phyloP scores from a whole-genome alignment of 345 rosid genomes.

The Hypericum androsaemum region DNA sequence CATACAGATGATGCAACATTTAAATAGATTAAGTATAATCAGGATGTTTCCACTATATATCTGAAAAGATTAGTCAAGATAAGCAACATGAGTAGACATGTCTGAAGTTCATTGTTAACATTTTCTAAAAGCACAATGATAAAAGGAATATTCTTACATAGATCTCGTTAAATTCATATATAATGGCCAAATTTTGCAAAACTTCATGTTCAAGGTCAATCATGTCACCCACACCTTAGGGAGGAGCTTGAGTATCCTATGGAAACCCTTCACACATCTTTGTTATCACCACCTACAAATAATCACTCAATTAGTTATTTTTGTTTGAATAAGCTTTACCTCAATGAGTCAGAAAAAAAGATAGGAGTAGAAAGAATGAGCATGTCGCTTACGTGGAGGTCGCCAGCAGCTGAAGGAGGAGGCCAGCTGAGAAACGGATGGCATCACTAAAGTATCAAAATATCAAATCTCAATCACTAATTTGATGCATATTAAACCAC shows the following conservation, averaged over 20 bases:
- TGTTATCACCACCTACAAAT: slow-evolving; percentile 1
- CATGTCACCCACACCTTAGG: slow-evolving; percentile 9
- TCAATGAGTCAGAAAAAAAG: too few species aligned
- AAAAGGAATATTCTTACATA: too few species aligned
- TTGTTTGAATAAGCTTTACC: too few species aligned
- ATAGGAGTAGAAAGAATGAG: too few species aligned
- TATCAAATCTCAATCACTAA: too few species aligned
- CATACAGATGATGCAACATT: slow-evolving; percentile 8
- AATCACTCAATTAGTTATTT: too few species aligned
- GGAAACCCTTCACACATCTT: slow-evolving; percentile 1
- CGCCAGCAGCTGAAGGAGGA: too few species aligned
- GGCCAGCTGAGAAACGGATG: too few species aligned
- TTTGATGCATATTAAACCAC: too few species aligned
- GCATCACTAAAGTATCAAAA: too few species aligned
- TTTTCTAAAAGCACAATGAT: too few species aligned
- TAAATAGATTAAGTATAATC: slow-evolving; percentile 5
- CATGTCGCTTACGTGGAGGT: too few species aligned
- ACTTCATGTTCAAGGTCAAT: slow-evolving; percentile 9
- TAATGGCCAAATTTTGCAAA: slow-evolving; percentile 8
- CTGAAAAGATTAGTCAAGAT: neutral
- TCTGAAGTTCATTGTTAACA: slow-evolving; percentile 14
- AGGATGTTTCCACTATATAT: slow-evolving; percentile 6
- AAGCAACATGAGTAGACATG: neutral
- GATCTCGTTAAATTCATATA: slow-evolving; percentile 7
- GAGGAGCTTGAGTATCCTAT: slow-evolving; percentile 8